Percentiles rank a stretch among this genome's conserved stretches.
Conservation (phyloP, 768 basidiomycete species). For the Cyclocybe cylindracea region DNA sequence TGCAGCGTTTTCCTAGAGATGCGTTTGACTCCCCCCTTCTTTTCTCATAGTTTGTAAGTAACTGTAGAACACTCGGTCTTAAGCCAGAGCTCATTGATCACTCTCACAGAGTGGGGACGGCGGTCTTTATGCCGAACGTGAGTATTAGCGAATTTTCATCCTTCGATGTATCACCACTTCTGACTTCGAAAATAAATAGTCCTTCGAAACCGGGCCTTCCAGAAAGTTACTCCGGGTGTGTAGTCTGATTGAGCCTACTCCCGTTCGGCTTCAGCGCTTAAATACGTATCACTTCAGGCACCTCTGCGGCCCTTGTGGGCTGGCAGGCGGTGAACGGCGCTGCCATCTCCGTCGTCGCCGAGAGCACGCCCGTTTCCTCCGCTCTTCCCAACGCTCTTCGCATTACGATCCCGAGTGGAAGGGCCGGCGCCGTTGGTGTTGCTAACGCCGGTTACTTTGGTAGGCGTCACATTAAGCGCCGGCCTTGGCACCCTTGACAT, state of each 20-base stretch:
- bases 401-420: slow-evolving; percentile 42
- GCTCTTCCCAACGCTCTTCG: slow-evolving; percentile 66
- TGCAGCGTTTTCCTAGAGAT: background rate
- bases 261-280: background rate
- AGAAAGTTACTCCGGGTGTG: slow-evolving; percentile 57
- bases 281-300: slow-evolving; percentile 31
- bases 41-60: too few relatives aligned
- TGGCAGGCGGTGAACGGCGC: slow-evolving; percentile 51
- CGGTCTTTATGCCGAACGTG: slow-evolving; percentile 16
- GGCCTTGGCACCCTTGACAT: background rate
- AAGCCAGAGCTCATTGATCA: background rate
- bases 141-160: background rate
- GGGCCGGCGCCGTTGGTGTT: slow-evolving; percentile 47
- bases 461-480: slow-evolving; percentile 17
- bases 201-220: slow-evolving; percentile 72
- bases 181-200: slow-evolving; percentile 32
- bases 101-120: slow-evolving; percentile 11
- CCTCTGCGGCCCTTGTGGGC: slow-evolving; percentile 45
- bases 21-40: too few relatives aligned
- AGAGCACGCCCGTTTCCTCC: slow-evolving; percentile 50
- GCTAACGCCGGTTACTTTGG: slow-evolving; percentile 62
- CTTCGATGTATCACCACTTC: background rate
- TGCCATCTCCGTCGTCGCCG: slow-evolving; percentile 51
- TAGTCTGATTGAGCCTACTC: background rate
- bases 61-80: background rate